phyloP scores from a whole-genome alignment of 805 yeast genomes.

The baker's yeast (Saccharomyces cerevisiae) region DNA sequence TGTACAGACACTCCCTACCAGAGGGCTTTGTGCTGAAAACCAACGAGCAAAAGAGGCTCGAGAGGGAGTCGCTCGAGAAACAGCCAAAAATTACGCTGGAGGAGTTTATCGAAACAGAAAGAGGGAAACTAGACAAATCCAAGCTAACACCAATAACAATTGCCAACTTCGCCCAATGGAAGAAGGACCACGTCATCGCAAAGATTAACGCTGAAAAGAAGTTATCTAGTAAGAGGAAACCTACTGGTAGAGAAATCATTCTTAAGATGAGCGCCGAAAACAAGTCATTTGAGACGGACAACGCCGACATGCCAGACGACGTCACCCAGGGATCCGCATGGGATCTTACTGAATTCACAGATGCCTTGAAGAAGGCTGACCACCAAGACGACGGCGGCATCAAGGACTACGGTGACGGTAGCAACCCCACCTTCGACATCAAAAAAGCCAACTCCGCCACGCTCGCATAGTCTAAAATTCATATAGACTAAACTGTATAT shows the following conservation, averaged over 20 bases:
- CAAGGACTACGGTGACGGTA: slow-evolving; percentile 71
- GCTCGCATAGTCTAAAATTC: background rate
- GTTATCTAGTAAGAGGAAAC: slow-evolving; percentile 38
- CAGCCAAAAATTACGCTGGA: slow-evolving; percentile 90
- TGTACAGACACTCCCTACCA: slow-evolving; percentile 90
- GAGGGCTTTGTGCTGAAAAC: slow-evolving; percentile 96
- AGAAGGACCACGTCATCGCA: slow-evolving; percentile 54
- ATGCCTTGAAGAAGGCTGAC: slow-evolving; percentile 31
- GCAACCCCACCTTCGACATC: slow-evolving; percentile 31
- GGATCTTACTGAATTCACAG: slow-evolving; percentile 37
- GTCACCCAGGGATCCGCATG: slow-evolving; percentile 33
- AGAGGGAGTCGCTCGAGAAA: slow-evolving; percentile 71
- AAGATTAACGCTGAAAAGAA: slow-evolving; percentile 38
- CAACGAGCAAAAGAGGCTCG: slow-evolving; percentile 87
- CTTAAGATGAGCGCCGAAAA: slow-evolving; percentile 52
- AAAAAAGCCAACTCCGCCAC: background rate
- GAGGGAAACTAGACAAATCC: slow-evolving; percentile 66
- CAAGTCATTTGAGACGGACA: slow-evolving; percentile 39
- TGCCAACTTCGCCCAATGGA: slow-evolving; percentile 78
- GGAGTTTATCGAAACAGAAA: slow-evolving; percentile 90
- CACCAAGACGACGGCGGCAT: slow-evolving; percentile 35
- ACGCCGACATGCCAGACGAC: slow-evolving; percentile 30
- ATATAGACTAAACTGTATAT: background rate
- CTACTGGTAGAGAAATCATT: slow-evolving; percentile 64
- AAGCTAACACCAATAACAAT: slow-evolving; percentile 80